phyloP scores from a whole-genome alignment of 2,329 filamentous ascomycete species.

The Endocalyx cinctus region DNA sequence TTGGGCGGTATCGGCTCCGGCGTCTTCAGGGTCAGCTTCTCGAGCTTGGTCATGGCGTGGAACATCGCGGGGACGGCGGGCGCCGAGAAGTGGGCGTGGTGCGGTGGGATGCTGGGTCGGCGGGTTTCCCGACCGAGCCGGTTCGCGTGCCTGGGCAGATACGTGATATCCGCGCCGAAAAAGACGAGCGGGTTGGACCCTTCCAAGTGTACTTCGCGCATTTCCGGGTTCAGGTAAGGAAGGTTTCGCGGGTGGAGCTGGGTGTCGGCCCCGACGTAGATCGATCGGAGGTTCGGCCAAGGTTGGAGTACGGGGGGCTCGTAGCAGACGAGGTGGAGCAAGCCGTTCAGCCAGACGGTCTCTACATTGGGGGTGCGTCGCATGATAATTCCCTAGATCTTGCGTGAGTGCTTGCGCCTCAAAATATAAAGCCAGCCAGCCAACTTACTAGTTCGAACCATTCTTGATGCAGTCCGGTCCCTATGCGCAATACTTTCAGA shows the following conservation, averaged over 20 bases:
- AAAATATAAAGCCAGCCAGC: too few relatives aligned
- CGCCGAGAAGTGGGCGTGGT: neutral
- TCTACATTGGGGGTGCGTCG: slow-evolving; percentile 19
- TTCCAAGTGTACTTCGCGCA: too few relatives aligned
- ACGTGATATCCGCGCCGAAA: neutral
- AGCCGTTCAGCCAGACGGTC: slow-evolving; percentile 20
- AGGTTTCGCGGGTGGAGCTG: too few relatives aligned
- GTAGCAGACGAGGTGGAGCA: too few relatives aligned
- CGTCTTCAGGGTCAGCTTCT: slow-evolving; percentile 12
- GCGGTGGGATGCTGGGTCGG: too few relatives aligned
- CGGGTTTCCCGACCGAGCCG: too few relatives aligned
- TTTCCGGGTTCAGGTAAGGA: too few relatives aligned
- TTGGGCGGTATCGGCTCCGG: neutral
- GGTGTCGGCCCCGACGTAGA: too few relatives aligned
- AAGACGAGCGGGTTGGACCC: neutral
- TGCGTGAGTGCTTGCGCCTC: too few relatives aligned
- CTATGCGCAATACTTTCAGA: slow-evolving; percentile 15
- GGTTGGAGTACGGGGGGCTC: too few relatives aligned
- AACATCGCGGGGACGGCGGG: slow-evolving; percentile 1
- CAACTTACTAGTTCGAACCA: slow-evolving; percentile 14
- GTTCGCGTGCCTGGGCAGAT: too few relatives aligned
- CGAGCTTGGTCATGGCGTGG: slow-evolving; percentile 10
- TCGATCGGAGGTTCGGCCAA: too few relatives aligned
- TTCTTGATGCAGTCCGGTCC: neutral
- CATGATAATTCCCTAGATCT: slow-evolving; percentile 11